Evolutionary conservation across 441 rosid genomes (phyloP).

Genomic region (Euphorbia celastroides): DNA sequence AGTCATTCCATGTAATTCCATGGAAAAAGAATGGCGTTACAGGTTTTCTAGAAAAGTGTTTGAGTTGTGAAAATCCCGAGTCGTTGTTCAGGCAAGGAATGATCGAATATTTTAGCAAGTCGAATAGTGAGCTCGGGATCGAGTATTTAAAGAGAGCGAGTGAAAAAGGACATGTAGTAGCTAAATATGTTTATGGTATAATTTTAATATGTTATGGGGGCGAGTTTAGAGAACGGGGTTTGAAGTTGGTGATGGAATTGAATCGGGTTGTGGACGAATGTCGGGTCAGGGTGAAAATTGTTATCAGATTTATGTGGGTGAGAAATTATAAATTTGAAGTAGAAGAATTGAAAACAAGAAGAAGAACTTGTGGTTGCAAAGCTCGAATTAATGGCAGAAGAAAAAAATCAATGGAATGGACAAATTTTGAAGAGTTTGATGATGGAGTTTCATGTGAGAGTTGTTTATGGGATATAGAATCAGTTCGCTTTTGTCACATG

Average conservation of each 20-base stretch:
- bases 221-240: not conserved
- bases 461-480: slow-evolving; percentile 15
- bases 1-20: not conserved
- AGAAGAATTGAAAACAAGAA: not conserved
- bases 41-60: slow-evolving; percentile 11
- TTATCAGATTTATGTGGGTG: not conserved
- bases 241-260: not conserved
- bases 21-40: slow-evolving; percentile 4
- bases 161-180: not conserved
- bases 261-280: not conserved
- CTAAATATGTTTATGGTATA: slow-evolving; percentile 8
- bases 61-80: slow-evolving; percentile 15
- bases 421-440: not conserved
- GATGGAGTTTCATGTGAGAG: not conserved
- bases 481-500: not conserved
- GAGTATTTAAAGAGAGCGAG: slow-evolving; percentile 7
- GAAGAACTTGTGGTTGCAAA: not conserved
- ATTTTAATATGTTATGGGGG: not conserved
- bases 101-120: slow-evolving; percentile 9
- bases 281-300: not conserved
- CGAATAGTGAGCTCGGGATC: not conserved
- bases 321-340: not conserved
- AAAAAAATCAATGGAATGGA: not conserved
- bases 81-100: slow-evolving; percentile 17
- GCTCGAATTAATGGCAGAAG: not conserved